phyloP scores from a whole-genome alignment of 2,329 filamentous ascomycete species.

The Ramichloridium luteum region DNA sequence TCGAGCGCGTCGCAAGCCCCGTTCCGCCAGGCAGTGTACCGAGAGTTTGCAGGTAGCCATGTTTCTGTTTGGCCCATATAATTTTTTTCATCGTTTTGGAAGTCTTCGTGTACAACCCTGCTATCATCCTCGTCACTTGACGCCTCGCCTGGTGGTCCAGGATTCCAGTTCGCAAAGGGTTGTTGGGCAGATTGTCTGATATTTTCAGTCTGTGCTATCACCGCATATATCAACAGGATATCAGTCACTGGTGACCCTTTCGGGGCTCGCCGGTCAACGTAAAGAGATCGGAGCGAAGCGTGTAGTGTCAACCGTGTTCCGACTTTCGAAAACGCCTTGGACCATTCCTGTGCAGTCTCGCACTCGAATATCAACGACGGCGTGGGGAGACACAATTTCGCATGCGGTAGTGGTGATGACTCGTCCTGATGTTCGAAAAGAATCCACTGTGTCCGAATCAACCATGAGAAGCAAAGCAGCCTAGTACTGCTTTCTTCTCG shows the following conservation, averaged over 20 bases:
- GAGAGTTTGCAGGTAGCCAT: conserved; percentile 6
- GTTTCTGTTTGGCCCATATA: conserved; percentile 2
- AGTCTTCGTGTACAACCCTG: no score
- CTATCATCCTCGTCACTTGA: neutral
- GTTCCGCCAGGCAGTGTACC: conserved; percentile 9
- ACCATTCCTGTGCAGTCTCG: neutral
- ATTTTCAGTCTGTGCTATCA: conserved; percentile 3
- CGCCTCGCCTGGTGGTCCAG: conserved; percentile 1
- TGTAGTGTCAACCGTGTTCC: neutral
- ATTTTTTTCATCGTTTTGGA: conserved; percentile 1
- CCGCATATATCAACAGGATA: conserved; percentile 4
- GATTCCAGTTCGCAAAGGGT: conserved; percentile 4
- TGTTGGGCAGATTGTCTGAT: conserved; percentile 3
- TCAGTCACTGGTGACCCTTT: conserved; percentile 1
- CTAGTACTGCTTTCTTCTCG: conserved; percentile 1
- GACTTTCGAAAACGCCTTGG: neutral
- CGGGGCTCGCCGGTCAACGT: no score
- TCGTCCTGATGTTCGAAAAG: neutral
- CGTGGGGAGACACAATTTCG: neutral
- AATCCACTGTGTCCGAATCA: neutral
- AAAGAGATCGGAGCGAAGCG: conserved; percentile 1
- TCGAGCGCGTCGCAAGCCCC: conserved; percentile 10
- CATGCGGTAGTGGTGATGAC: neutral
- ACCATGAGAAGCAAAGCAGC: no score
- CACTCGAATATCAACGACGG: conserved; percentile 1